Base-by-base conservation (phyloP, 2,329 filamentous ascomycete genomes). In the Fusarium concolor region DNA sequence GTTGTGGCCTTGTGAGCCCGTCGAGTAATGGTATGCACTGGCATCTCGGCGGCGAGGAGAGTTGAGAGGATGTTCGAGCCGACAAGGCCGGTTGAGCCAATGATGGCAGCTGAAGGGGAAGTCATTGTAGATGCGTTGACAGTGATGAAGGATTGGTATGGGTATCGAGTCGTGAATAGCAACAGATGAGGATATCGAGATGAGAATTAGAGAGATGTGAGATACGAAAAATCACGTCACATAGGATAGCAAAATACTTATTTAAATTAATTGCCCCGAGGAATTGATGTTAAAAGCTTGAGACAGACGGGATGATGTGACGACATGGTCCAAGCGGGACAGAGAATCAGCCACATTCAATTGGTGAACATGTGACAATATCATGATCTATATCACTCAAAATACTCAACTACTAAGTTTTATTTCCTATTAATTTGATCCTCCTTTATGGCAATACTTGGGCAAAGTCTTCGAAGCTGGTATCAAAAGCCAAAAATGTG, bases 31-130 rank as follows among this genome's bases (percentile, higher is more conserved):
- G 90, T 90, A 75, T 86, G 80, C 29, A 92, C 79, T 55, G 84
- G 79, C 68, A 82, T 81, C 55, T 82, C 79, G 59, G 84, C 79
- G 15, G 84, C 76, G 72, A 92, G 84, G 44, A 93, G 83, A n/a
- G 81, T 83, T 9, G 82, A 79, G 75, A 97, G 89, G 77, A 97
- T 94, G 76, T 92, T 83, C 52, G 87, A 88, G 76, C 95, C 94
- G 70, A 85, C 85, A 37, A 91, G 85, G 76, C 90, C 89, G 56
- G 90, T 92, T 71, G 85, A 86, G 67, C 90, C 90, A 71, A 88
- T 85, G 62, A 92, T 76, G 63, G 83, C 82, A 70, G 84, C 82
- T 43, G 83, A 79, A 4, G 84, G 52, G 71, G 67, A 43, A 38
- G 71, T 85, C 69, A 74, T 73, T 43, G 31, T 56, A 46, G 22